Evolutionary conservation across 179 eudicot genomes (phyloP).

Genomic region (Silene vulgaris): DNA sequence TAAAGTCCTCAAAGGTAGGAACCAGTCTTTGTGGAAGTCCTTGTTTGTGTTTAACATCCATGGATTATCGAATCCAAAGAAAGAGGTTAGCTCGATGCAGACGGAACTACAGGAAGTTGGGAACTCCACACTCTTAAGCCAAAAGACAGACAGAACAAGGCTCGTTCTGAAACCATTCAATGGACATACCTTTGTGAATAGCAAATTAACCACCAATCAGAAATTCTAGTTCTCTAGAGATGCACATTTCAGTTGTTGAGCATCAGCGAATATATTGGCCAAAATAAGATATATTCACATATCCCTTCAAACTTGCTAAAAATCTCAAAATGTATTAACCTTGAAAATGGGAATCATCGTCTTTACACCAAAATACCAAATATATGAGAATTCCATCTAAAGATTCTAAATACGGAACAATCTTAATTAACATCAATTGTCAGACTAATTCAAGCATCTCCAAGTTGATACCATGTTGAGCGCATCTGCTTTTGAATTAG

Average conservation of each 20-base stretch:
- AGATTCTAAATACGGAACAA: slow-evolving; percentile 10
- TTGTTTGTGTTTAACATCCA: neutral
- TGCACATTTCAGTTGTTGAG: slow-evolving; percentile 10
- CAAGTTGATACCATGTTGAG: slow-evolving; percentile 8
- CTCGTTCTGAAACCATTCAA: neutral
- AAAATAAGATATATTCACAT: neutral
- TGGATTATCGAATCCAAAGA: neutral
- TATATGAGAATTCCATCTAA: slow-evolving; percentile 27
- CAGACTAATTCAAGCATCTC: neutral
- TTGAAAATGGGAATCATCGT: slow-evolving; percentile 14
- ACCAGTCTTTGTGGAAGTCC: neutral
- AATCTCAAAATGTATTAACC: slow-evolving; percentile 15
- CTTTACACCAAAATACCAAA: slow-evolving; percentile 24
- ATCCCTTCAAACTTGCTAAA: neutral
- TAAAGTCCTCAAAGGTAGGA: neutral
- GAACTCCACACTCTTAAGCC: neutral
- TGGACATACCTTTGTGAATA: neutral
- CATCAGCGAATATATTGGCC: slow-evolving; percentile 15
- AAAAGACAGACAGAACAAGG: neutral
- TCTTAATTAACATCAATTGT: slow-evolving; percentile 14
- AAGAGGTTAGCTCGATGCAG: neutral
- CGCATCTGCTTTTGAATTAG: slow-evolving; percentile 8
- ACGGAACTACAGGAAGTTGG: neutral
- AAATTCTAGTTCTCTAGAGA: slow-evolving; percentile 3
- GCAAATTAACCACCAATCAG: slow-evolving; percentile 4